These are phyloP conservation scores for Trichoderma afroharzianum DNA, from an alignment of 2,329 filamentous ascomycete genomes.

Conservation along the genomic window DNA sequence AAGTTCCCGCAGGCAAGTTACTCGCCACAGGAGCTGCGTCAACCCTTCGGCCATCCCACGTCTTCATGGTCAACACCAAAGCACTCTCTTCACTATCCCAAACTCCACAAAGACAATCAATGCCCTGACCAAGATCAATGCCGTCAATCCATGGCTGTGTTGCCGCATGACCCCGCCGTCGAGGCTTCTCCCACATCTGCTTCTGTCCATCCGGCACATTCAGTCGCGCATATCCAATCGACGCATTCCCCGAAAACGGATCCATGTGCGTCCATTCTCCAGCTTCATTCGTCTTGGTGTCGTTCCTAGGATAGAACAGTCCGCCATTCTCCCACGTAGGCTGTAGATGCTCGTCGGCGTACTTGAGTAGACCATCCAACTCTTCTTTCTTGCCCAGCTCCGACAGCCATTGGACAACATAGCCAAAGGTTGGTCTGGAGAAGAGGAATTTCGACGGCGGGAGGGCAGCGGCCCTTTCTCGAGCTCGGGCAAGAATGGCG, in stretches of 20 bases:
- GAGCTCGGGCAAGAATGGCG: slow-evolving; percentile 1
- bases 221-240: slow-evolving; percentile 34
- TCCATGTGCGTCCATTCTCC: slow-evolving; percentile 30
- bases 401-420: slow-evolving; percentile 32
- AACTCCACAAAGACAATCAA: slow-evolving; percentile 12
- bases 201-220: slow-evolving; percentile 36
- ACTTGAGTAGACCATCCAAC: slow-evolving; percentile 24
- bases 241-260: slow-evolving; percentile 35
- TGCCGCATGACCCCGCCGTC: slow-evolving; percentile 22
- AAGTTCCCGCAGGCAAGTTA: slow-evolving; percentile 8
- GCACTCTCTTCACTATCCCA: slow-evolving; percentile 9
- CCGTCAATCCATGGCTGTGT: slow-evolving; percentile 15
- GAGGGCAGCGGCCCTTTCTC: slow-evolving; percentile 16
- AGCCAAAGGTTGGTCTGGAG: slow-evolving; percentile 24
- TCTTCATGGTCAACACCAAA: slow-evolving; percentile 13
- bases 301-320: slow-evolving; percentile 32
- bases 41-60: neutral
- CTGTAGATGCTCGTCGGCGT: slow-evolving; percentile 27
- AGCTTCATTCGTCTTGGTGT: slow-evolving; percentile 23
- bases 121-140: neutral
- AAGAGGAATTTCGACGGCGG: neutral
- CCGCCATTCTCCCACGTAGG: slow-evolving; percentile 35
- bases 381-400: slow-evolving; percentile 26
- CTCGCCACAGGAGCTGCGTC: neutral
- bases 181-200: slow-evolving; percentile 34